Percentiles rank a stretch among this genome's conserved stretches.
Conservation (phyloP, 306 rosid genomes). For the Alnus glutinosa region DNA sequence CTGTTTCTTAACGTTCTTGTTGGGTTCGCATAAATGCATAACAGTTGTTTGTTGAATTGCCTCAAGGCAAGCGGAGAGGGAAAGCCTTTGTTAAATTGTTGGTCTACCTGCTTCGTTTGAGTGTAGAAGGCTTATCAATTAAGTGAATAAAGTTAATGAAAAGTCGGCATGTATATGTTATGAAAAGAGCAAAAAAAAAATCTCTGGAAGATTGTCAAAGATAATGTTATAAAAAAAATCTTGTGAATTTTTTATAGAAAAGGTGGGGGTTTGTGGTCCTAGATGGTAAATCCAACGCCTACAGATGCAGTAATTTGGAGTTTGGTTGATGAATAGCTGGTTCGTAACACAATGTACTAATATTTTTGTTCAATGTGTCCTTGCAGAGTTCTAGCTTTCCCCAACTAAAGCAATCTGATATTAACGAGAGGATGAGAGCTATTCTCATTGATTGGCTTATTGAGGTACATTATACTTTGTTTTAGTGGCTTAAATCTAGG, state of each 20-base stretch:
- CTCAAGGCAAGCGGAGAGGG: too few relatives aligned
- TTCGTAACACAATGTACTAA: neutral
- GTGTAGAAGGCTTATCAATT: neutral
- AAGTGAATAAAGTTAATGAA: neutral
- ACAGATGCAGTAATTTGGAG: neutral
- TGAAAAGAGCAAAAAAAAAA: too few relatives aligned
- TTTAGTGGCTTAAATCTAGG: neutral
- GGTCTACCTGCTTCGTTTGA: too few relatives aligned
- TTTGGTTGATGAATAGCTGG: neutral
- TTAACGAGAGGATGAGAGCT: slow-evolving; percentile 64
- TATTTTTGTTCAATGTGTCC: neutral
- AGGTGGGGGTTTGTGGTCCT: neutral
- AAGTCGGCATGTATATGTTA: too few relatives aligned
- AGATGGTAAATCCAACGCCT: neutral
- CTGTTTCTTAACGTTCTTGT: too few relatives aligned
- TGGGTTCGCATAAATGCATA: too few relatives aligned
- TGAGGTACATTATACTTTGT: slow-evolving; percentile 39
- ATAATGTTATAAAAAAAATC: neutral
- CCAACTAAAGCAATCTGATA: slow-evolving; percentile 44
- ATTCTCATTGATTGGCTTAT: slow-evolving; percentile 64
- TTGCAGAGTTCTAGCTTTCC: slow-evolving; percentile 44
- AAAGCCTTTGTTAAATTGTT: too few relatives aligned
- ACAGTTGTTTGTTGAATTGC: too few relatives aligned
- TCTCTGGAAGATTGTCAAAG: neutral
- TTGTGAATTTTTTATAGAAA: neutral